A percentile compares a stretch with the other conserved stretches of the same genome.
Conservation (phyloP, 1,284 basidiomycete genomes). For the Termitomyces sp. region DNA sequence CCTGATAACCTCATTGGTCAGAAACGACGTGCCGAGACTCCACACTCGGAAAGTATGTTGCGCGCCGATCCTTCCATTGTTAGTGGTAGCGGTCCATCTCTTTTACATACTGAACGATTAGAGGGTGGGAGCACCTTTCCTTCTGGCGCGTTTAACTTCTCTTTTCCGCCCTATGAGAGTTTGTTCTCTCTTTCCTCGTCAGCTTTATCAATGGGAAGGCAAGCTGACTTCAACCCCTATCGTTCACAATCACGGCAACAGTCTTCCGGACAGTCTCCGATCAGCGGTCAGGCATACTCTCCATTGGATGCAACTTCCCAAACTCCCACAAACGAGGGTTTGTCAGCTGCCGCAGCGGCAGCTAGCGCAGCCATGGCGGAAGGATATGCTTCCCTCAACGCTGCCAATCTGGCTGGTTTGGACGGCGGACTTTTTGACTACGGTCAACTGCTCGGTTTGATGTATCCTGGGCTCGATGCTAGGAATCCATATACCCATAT, state of each 20-base stretch:
- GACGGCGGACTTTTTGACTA: conserved; percentile 57
- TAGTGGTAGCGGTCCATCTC: conserved; percentile 27
- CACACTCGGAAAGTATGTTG: conserved; percentile 70
- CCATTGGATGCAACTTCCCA: conserved; percentile 35
- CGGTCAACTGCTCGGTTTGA: conserved; percentile 57
- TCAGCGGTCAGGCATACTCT: conserved; percentile 35
- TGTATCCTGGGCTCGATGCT: conserved; percentile 50
- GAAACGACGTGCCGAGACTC: conserved; percentile 72
- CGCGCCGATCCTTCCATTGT: conserved; percentile 70
- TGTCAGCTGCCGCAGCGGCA: conserved; percentile 60
- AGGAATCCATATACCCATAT: conserved; percentile 75
- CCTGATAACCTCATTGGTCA: conserved; percentile 58
- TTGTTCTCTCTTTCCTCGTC: conserved; percentile 50
- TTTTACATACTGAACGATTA: conserved; percentile 31
- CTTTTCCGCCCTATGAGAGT: conserved; percentile 63
- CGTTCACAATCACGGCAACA: conserved; percentile 15
- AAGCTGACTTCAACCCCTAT: conserved; percentile 12
- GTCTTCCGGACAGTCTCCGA: conserved; percentile 19
- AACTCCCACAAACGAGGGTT: conserved; percentile 37
- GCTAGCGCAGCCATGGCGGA: conserved; percentile 65
- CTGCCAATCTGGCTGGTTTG: conserved; percentile 44
- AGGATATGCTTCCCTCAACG: conserved; percentile 57
- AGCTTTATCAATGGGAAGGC: conserved; percentile 24
- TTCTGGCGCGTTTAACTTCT: conserved; percentile 73
- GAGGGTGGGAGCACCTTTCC: conserved; percentile 57